Conservation (phyloP, 2,329 filamentous ascomycete genomes). For the Pseudocercospora fuligena region DNA sequence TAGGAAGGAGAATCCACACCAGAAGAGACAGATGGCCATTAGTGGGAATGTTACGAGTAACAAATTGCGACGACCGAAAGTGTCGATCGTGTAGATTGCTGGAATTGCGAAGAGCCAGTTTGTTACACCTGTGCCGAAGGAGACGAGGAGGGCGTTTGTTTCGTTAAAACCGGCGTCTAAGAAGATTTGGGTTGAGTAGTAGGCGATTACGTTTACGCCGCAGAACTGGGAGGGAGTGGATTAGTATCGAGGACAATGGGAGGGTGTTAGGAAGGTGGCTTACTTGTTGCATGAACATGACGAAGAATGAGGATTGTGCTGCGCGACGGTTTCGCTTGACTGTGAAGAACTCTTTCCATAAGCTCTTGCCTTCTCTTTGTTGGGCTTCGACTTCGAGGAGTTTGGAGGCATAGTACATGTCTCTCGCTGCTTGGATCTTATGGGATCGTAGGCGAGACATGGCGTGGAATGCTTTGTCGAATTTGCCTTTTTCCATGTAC, state of each 20-base stretch:
- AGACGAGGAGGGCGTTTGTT: constrained; percentile 37
- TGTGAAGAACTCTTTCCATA: constrained; percentile 44
- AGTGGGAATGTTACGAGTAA: constrained; percentile 52
- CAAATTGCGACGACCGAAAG: constrained; percentile 51
- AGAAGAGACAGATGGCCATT: constrained; percentile 54
- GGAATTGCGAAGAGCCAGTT: constrained; percentile 29
- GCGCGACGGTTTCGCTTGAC: constrained; percentile 41
- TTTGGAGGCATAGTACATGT: constrained; percentile 45
- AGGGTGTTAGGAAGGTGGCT: neutral
- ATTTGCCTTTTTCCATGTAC: constrained; percentile 47
- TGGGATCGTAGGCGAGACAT: constrained; percentile 42
- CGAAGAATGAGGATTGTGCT: constrained; percentile 39
- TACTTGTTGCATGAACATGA: constrained; percentile 43
- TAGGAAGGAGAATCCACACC: constrained; percentile 50
- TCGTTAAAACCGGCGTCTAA: constrained; percentile 32
- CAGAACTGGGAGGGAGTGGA: neutral
- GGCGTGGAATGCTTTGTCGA: constrained; percentile 44
- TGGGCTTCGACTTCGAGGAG: constrained; percentile 44
- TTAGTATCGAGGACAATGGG: neutral
- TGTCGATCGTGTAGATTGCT: constrained; percentile 43
- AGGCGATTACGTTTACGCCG: constrained; percentile 39
- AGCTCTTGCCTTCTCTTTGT: constrained; percentile 43
- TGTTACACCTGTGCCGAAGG: constrained; percentile 38
- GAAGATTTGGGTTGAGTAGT: constrained; percentile 39
- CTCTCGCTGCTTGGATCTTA: constrained; percentile 46